phyloP scores from a whole-genome alignment of 1,139 yeast species.

The Scheffersomyces segobiensis region DNA sequence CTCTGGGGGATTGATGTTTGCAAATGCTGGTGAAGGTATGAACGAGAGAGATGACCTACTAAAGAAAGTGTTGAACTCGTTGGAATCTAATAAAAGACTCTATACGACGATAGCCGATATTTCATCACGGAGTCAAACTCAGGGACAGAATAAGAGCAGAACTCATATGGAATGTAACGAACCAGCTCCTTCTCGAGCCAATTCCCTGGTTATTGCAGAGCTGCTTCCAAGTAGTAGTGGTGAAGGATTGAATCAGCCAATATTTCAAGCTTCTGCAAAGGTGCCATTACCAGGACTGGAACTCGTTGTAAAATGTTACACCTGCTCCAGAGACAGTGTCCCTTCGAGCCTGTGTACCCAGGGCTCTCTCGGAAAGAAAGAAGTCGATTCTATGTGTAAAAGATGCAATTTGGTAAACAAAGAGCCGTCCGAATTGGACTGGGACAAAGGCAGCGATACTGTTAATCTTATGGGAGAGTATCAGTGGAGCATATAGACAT shows the following conservation, averaged over 20 bases:
- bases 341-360: neutral
- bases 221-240: neutral
- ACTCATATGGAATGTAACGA: neutral
- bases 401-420: neutral
- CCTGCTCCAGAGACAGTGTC: neutral
- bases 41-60: neutral
- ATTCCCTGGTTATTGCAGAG: neutral
- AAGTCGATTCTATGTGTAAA: neutral
- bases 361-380: neutral
- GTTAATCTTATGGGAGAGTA: conserved; percentile 35
- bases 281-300: neutral
- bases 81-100: neutral
- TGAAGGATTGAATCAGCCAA: neutral
- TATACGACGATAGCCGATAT: neutral
- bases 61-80: neutral
- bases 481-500: conserved; percentile 25
- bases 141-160: neutral
- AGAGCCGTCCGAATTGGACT: neutral
- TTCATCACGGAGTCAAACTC: neutral
- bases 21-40: neutral
- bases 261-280: neutral
- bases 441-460: conserved; percentile 15
- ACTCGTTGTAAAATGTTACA: neutral
- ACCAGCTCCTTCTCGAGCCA: neutral
- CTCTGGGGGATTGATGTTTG: neutral